Base-by-base conservation (phyloP, 768 basidiomycete species). In the Nevesoporus exiguus region DNA sequence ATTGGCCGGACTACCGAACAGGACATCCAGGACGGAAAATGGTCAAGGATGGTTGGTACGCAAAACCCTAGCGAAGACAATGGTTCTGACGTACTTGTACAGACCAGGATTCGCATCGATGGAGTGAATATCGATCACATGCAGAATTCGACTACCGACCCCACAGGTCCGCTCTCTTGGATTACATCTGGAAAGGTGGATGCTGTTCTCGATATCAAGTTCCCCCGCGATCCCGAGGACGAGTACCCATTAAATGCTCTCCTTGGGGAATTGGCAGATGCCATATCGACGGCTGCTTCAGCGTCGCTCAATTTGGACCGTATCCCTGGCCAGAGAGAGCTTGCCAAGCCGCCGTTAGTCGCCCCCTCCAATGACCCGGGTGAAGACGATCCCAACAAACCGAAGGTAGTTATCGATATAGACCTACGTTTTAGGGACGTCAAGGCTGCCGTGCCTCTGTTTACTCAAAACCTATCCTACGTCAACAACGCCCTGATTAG, bases 171-270 rank as follows among this genome's bases (percentile, higher is more conserved):
- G 13, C 87, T 98, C 55, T 94, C 93, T 2, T 99, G 97, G 97
- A 93, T 99, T 55, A 95, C 90, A 0, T 91, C 95, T 0, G 97
- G 97, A 40, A 97, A 96, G 71, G 80, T 97, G 25, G 97, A 99
- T 65, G 91, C 93, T 10, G 97, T 99, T 6, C 80, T 98, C 22
- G 97, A 99, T 72, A 95, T 99, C 73, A 93, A 95, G 66, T 98
- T 99, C 71, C 95, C 97, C 22, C 84, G 84, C 17, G 86, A 92
- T 61, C 83, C 83, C 10, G 86, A 88, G 53, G 80, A 80, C 41
- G 81, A 84, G 58, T 71, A 80, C 17, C 82, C 84, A 17, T 78
- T 97, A 61, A 87, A 90, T 60, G 88, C 82, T 31, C 82, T 98
- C 57, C 78, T 98, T 6, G 88, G 81, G n/a, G 91, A 96, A 69